Percentiles rank a stretch among this genome's conserved stretches.
Conservation (phyloP, 2,329 filamentous ascomycete genomes). For the Penicillium sp. region DNA sequence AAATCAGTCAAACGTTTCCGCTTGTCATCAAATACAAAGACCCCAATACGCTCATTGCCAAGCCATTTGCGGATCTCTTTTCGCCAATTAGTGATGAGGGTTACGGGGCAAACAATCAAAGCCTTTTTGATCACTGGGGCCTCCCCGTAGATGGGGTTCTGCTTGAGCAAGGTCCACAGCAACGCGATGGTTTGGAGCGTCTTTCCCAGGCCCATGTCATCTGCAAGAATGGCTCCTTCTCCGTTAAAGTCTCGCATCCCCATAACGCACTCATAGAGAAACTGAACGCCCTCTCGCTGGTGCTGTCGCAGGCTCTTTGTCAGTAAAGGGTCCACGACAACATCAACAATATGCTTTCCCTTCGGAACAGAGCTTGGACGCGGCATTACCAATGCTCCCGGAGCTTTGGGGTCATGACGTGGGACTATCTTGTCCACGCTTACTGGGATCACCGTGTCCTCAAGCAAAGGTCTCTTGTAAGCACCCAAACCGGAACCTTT, state of each 20-base stretch:
- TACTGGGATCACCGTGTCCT: constrained; percentile 54
- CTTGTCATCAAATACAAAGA: constrained; percentile 67
- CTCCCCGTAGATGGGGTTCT: constrained; percentile 67
- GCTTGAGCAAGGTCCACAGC: constrained; percentile 73
- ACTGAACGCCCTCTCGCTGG: constrained; percentile 70
- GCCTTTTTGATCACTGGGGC: constrained; percentile 70
- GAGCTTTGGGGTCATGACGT: constrained; percentile 66
- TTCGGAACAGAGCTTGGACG: constrained; percentile 59
- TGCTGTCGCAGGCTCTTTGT: constrained; percentile 67
- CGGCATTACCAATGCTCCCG: constrained; percentile 70
- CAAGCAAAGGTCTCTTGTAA: constrained; percentile 67
- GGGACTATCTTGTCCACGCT: constrained; percentile 56
- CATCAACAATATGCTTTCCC: constrained; percentile 71
- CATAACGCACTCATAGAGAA: constrained; percentile 78
- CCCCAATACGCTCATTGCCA: constrained; percentile 70
- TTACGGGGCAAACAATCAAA: constrained; percentile 73
- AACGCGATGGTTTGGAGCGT: constrained; percentile 73
- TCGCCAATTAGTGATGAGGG: constrained; percentile 73
- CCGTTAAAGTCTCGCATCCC: constrained; percentile 69
- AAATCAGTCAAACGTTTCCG: constrained; percentile 68
- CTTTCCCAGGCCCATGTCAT: constrained; percentile 78
- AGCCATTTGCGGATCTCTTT: constrained; percentile 77
- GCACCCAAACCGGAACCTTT: constrained; percentile 47
- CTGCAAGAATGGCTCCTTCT: constrained; percentile 71
- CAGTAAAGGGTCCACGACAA: constrained; percentile 71